These are phyloP conservation scores for Phaeosphaeria sp. DNA, from an alignment of 2,329 filamentous ascomycete genomes.

Conservation along the genomic window DNA sequence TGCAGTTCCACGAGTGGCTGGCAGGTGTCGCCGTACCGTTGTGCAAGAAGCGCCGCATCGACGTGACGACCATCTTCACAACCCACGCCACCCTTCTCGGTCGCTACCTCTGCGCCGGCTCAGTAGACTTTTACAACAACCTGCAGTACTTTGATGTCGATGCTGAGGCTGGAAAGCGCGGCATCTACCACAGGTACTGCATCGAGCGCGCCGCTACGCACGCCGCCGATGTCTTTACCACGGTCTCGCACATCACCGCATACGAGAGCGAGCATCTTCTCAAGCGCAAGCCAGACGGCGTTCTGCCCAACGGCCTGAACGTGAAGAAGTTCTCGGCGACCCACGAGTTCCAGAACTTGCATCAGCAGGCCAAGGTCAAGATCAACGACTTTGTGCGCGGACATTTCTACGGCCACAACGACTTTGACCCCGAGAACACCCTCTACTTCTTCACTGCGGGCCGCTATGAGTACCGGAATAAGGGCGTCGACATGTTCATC, in stretches of 20 bases:
- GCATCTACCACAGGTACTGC: constrained; percentile 98
- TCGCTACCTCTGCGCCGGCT: constrained; percentile 94
- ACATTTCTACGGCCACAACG: constrained; percentile 98
- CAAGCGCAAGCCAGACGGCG: constrained; percentile 96
- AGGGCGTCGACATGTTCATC: constrained; percentile 99
- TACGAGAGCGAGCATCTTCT: constrained; percentile 97
- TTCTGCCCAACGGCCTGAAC: constrained; percentile 94
- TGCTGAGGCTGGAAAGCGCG: constrained; percentile 93
- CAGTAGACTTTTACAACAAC: constrained; percentile 99
- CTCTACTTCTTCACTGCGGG: constrained; percentile 98
- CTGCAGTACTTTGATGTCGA: constrained; percentile 97
- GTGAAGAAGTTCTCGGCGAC: constrained; percentile 98
- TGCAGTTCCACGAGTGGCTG: constrained; percentile 99
- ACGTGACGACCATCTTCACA: constrained; percentile 97
- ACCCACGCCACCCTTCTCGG: constrained; percentile 96
- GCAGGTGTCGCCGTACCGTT: constrained; percentile 91
- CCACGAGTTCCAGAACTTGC: constrained; percentile 98
- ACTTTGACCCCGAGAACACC: constrained; percentile 96
- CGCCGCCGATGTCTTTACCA: constrained; percentile 95
- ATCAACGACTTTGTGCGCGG: constrained; percentile 98
- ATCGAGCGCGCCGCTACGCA: constrained; percentile 95
- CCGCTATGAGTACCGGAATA: constrained; percentile 97
- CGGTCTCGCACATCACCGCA: constrained; percentile 96
- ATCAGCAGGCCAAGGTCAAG: constrained; percentile 95
- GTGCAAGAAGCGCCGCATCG: constrained; percentile 91